These are phyloP conservation scores for Kodamaea suecica DNA, from an alignment of 1,139 yeast genomes.

Conservation along the genomic window DNA sequence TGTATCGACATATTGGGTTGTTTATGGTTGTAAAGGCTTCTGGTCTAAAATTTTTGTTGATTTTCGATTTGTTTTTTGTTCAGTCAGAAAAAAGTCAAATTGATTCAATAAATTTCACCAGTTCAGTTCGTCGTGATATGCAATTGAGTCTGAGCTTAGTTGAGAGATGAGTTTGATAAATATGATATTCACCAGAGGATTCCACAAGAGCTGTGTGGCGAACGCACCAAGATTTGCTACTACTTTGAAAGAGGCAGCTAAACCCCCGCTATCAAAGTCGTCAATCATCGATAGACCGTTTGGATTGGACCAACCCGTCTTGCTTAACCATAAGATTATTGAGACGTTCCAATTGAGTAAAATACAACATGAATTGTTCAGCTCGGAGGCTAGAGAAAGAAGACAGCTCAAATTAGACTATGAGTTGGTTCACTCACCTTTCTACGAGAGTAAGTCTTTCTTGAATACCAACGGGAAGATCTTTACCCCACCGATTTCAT, in stretches of 20 bases:
- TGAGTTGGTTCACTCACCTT: constrained; percentile 83
- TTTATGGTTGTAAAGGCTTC: neutral
- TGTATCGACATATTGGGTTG: constrained; percentile 47
- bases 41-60: too few relatives aligned
- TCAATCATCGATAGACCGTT: constrained; percentile 35
- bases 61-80: constrained; percentile 4
- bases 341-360: constrained; percentile 22
- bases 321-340: constrained; percentile 24
- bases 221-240: constrained; percentile 15
- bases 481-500: constrained; percentile 75
- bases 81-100: neutral
- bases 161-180: neutral
- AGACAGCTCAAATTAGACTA: constrained; percentile 58
- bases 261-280: constrained; percentile 18
- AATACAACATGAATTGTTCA: constrained; percentile 29
- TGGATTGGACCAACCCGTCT: constrained; percentile 35
- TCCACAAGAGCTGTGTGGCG: constrained; percentile 4
- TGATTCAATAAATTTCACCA: too few relatives aligned
- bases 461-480: constrained; percentile 80
- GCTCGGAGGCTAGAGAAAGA: constrained; percentile 47
- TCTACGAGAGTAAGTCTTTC: constrained; percentile 78
- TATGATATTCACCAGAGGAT: constrained; percentile 2
- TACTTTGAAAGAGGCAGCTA: constrained; percentile 18
- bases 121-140: too few relatives aligned
- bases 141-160: too few relatives aligned